These are phyloP conservation scores for Harrya chromipes DNA, from an alignment of 768 basidiomycete species.

Conservation along the genomic window DNA sequence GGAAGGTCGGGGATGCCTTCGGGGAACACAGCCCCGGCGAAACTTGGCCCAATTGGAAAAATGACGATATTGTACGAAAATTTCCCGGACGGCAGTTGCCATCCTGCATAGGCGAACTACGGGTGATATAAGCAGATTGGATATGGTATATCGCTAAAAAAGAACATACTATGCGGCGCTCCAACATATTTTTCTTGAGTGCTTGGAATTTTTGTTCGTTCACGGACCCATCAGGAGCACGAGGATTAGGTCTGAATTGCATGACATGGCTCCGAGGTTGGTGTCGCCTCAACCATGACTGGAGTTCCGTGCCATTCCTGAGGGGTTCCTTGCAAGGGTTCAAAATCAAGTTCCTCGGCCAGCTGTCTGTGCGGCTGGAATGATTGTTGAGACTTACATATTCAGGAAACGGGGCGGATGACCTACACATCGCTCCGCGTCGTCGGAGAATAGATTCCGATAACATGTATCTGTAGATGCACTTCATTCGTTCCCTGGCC, in stretches of 20 bases:
- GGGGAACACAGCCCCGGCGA: conserved; percentile 52
- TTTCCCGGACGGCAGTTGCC: conserved; percentile 42
- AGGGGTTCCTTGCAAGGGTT: conserved; percentile 40
- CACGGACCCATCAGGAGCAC: conserved; percentile 30
- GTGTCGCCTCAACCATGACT: conserved; percentile 45
- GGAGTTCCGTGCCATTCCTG: conserved; percentile 39
- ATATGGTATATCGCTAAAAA: neutral
- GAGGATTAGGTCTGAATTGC: conserved; percentile 36
- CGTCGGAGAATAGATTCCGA: conserved; percentile 17
- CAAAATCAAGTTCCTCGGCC: conserved; percentile 48
- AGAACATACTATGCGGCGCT: conserved; percentile 44
- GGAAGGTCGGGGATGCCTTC: conserved; percentile 47
- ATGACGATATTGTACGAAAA: conserved; percentile 47
- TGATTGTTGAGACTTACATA: conserved; percentile 1
- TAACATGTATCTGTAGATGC: conserved; percentile 34
- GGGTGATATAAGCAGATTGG: neutral
- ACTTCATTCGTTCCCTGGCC: conserved; percentile 38
- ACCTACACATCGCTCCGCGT: conserved; percentile 36
- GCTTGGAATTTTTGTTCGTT: conserved; percentile 45
- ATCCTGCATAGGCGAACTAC: conserved; percentile 52
- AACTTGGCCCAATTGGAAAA: conserved; percentile 35
- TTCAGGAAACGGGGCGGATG: neutral
- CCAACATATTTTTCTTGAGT: conserved; percentile 41
- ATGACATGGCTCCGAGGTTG: conserved; percentile 37
- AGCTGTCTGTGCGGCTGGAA: conserved; percentile 47